Evolutionary conservation across 257 asterid species (phyloP), one percentile per base, ranked within the genome.

Genomic region (Jacaranda copaia): DNA sequence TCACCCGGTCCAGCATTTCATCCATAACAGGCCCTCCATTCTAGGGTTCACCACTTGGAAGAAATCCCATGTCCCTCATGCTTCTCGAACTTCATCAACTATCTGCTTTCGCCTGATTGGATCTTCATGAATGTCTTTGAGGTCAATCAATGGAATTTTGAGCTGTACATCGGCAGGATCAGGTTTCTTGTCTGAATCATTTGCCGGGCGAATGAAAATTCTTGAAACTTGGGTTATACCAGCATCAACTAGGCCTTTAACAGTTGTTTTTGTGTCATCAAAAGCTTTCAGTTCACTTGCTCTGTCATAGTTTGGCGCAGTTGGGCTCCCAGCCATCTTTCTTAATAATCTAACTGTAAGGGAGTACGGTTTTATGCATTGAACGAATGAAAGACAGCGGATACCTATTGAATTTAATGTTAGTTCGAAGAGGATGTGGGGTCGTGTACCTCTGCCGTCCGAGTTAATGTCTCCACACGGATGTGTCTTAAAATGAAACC

Each of bases 41-140:
- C 86, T 87, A 36, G 68, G 93, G 68, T 87, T 84, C 20, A 87
- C 70, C 19, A 89, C 80, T 68, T 80, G 88, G 82, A 89, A 89
- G 72, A 89, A 87, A 0, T 90, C 91, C 89, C 86, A 87, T 0
- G 73, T 45, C 73, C 70, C 70, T 3, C 86, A 80, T 14, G 91
- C 93, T 3, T 70, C 77, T 3, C 82, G 57, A 8, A 89, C 60
- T 40, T 68, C 49, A 13, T 73, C 84, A 11, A 89, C 59, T 8
- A 79, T 51, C 57, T 80, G 74, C 71, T 69, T 75, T 6, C 69
- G 88, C 38, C 56, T 36, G 19, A 55, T 43, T 5, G 79, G 75
- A 64, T 77, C 75, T 1, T 53, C 73, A 1, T 15, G 32, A 10
- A 86, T 43, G 70, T 58, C 74, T 25, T 75, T 35, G 2, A 88